Evolutionary conservation across 1,284 basidiomycete species (phyloP).

Genomic region (Thecaphora thlaspeos): DNA sequence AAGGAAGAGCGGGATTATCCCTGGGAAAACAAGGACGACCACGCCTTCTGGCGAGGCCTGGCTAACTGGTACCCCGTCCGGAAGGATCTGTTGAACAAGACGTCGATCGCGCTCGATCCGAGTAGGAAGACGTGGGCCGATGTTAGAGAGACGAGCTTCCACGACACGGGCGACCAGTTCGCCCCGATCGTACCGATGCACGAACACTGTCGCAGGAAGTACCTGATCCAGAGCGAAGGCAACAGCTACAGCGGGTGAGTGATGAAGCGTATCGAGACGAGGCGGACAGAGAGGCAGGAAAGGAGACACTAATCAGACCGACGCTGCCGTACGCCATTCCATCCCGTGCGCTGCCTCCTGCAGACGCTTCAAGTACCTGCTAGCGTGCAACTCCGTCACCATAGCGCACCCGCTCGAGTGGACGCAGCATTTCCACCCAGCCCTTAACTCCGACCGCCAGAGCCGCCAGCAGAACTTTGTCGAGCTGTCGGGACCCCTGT

Average conservation of each 20-base stretch:
- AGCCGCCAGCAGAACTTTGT: constrained; percentile 26
- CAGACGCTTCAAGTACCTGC: constrained; percentile 28
- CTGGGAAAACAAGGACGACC: constrained; percentile 25
- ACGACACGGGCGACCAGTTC: constrained; percentile 24
- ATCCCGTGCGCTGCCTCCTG: too few species aligned
- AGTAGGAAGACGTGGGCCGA: constrained; percentile 26
- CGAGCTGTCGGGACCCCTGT: constrained; percentile 24
- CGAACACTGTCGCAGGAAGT: constrained; percentile 40
- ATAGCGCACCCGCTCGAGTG: constrained; percentile 40
- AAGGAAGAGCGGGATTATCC: constrained; percentile 21
- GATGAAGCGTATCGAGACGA: too few species aligned
- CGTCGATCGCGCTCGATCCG: constrained; percentile 7
- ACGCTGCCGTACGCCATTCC: too few species aligned
- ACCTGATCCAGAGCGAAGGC: constrained; percentile 42
- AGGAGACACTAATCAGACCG: too few species aligned
- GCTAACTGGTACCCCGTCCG: constrained; percentile 32
- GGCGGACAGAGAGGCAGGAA: too few species aligned
- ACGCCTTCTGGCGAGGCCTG: constrained; percentile 30
- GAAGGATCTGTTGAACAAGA: constrained; percentile 18
- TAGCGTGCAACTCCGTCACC: constrained; percentile 27
- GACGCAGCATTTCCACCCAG: constrained; percentile 51
- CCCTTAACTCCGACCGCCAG: constrained; percentile 19
- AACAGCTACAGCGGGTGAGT: constrained; percentile 42
- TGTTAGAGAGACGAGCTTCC: constrained; percentile 38
- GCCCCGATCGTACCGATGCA: constrained; percentile 28